These are phyloP conservation scores for Crucihimalaya himalaica DNA, from an alignment of 345 rosid genomes.

Conservation along the genomic window DNA sequence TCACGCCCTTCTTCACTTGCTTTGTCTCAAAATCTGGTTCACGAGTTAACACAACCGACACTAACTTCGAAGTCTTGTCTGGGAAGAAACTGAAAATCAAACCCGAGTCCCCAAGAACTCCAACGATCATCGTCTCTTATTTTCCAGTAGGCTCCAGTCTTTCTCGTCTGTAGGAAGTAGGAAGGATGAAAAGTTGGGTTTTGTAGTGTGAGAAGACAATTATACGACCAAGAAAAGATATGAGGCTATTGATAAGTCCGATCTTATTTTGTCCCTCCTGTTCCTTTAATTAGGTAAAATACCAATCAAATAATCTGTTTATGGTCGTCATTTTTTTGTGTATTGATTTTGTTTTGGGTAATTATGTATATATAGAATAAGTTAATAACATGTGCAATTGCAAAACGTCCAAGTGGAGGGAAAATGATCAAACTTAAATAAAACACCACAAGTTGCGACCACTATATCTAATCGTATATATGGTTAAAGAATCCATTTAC, in stretches of 20 bases:
- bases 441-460: too few relatives aligned
- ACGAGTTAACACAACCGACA: neutral
- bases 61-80: neutral
- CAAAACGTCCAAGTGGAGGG: too few relatives aligned
- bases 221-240: neutral
- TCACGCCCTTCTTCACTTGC: neutral
- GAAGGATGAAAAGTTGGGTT: neutral
- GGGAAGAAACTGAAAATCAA: neutral
- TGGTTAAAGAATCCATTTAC: too few relatives aligned
- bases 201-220: neutral
- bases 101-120: neutral
- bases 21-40: neutral
- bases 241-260: neutral
- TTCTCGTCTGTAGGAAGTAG: neutral
- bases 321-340: neutral
- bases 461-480: too few relatives aligned
- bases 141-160: neutral
- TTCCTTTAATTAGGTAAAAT: neutral
- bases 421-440: too few relatives aligned
- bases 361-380: neutral
- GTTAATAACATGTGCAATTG: too few relatives aligned
- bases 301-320: neutral
- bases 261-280: too few relatives aligned
- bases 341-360: neutral
- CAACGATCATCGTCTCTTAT: conserved; percentile 7